Conservation (phyloP, 257 asterid species). For the Dorcoceras hygrometricum region DNA sequence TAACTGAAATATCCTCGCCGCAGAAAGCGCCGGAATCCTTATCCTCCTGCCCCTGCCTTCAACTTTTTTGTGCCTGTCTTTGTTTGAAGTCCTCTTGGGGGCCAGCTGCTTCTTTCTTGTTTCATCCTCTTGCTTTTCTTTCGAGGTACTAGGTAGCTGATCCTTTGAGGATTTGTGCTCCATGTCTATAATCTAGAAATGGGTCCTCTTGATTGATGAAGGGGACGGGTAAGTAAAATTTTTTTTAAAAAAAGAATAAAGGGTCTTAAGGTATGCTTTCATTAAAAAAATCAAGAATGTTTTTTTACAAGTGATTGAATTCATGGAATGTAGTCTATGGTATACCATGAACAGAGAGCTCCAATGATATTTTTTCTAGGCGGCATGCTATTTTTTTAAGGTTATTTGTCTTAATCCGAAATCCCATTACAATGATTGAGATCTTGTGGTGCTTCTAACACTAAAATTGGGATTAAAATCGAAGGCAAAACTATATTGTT, state of each 20-base stretch:
- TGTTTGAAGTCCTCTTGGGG: conserved; percentile 49
- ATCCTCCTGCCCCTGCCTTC: conserved; percentile 58
- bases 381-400: background rate
- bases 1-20: conserved; percentile 56
- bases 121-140: conserved; percentile 36
- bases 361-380: background rate
- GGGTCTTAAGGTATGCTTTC: background rate
- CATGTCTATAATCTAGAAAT: conserved; percentile 33
- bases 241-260: conserved; percentile 17
- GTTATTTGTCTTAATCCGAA: background rate
- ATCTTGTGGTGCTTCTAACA: background rate
- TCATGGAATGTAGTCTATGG: background rate
- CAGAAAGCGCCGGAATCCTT: conserved; percentile 53
- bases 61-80: conserved; percentile 55
- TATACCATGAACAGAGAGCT: background rate
- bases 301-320: conserved; percentile 8
- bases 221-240: conserved; percentile 33
- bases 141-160: conserved; percentile 21
- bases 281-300: background rate
- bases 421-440: background rate
- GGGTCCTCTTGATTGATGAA: conserved; percentile 50
- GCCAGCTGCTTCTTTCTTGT: conserved; percentile 32
- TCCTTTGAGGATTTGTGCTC: conserved; percentile 27
- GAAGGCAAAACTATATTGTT: background rate
- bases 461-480: too few species aligned